These are phyloP conservation scores for Candida hispaniensis DNA, from an alignment of 805 yeast genomes.

Conservation along the genomic window DNA sequence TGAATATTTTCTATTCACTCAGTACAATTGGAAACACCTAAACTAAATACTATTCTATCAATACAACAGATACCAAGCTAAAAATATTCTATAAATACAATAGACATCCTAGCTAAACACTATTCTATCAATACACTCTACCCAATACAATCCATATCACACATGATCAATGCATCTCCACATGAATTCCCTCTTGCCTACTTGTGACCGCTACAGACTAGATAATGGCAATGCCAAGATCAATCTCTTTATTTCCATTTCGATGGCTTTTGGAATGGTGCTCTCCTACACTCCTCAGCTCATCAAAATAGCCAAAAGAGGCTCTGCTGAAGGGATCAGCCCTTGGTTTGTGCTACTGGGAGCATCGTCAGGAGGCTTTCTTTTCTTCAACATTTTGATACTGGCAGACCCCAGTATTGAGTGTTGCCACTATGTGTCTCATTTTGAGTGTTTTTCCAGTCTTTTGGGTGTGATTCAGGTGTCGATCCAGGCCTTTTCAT, in stretches of 20 bases:
- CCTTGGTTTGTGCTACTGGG: slow-evolving; percentile 64
- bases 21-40: too few species aligned
- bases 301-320: slow-evolving; percentile 42
- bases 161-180: too few species aligned
- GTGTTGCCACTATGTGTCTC: slow-evolving; percentile 43
- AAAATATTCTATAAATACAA: too few species aligned
- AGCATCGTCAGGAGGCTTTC: slow-evolving; percentile 54
- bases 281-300: slow-evolving; percentile 71
- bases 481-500: slow-evolving; percentile 49
- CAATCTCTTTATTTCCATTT: slow-evolving; percentile 40
- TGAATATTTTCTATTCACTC: too few species aligned
- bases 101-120: too few species aligned
- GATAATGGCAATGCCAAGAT: slow-evolving; percentile 9
- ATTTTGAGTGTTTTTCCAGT: slow-evolving; percentile 54
- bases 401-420: slow-evolving; percentile 49
- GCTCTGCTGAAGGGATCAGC: slow-evolving; percentile 68
- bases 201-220: slow-evolving; percentile 1
- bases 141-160: too few species aligned
- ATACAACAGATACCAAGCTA: too few species aligned
- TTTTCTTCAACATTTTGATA: slow-evolving; percentile 54
- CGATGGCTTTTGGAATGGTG: slow-evolving; percentile 56
- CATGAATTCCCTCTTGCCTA: too few species aligned
- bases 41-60: too few species aligned
- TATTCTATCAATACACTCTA: too few species aligned
- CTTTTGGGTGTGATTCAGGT: slow-evolving; percentile 60